Evolutionary conservation across 1,284 basidiomycete species (phyloP).

Genomic region (Cutaneotrichosporon arboriforme): DNA sequence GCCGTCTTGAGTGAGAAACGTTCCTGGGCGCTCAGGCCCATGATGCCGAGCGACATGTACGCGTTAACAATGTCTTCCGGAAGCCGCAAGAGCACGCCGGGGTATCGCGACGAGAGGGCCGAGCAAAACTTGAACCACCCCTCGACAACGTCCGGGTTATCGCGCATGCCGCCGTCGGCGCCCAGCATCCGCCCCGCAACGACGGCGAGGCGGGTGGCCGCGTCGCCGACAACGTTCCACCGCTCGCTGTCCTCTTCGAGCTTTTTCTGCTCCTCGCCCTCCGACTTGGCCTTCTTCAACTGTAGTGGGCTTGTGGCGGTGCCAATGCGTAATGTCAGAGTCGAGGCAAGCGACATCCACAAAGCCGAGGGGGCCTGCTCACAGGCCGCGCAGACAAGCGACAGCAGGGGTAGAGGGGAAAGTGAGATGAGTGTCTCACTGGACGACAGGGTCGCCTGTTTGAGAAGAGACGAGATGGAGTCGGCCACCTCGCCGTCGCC

Average conservation of each 20-base stretch:
- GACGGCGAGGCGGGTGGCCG: constrained; percentile 59
- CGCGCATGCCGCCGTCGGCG: constrained; percentile 58
- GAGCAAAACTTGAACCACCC: constrained; percentile 71
- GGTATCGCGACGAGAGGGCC: constrained; percentile 64
- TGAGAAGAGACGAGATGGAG: constrained; percentile 40
- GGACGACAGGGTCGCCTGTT: constrained; percentile 35
- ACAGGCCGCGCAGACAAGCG: constrained; percentile 68
- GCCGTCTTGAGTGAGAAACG: constrained; percentile 78
- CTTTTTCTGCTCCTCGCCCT: constrained; percentile 24
- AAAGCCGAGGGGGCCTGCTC: constrained; percentile 68
- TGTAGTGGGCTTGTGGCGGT: constrained; percentile 53
- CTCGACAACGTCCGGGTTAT: constrained; percentile 80
- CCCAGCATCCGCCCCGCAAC: constrained; percentile 58
- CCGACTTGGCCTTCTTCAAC: constrained; percentile 30
- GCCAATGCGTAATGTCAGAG: constrained; percentile 70
- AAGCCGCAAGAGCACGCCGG: constrained; percentile 62
- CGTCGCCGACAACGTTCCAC: constrained; percentile 44
- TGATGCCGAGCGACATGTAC: constrained; percentile 65
- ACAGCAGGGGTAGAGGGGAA: constrained; percentile 68
- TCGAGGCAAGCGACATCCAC: constrained; percentile 74
- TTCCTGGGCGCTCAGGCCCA: constrained; percentile 69
- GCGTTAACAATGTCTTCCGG: constrained; percentile 63
- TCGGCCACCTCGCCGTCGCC: constrained; percentile 67
- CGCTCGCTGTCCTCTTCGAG: constrained; percentile 24
- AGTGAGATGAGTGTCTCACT: constrained; percentile 66